Evolutionary conservation across 805 yeast species (phyloP).

Genomic region (Wickerhamiella vanderwaltii): DNA sequence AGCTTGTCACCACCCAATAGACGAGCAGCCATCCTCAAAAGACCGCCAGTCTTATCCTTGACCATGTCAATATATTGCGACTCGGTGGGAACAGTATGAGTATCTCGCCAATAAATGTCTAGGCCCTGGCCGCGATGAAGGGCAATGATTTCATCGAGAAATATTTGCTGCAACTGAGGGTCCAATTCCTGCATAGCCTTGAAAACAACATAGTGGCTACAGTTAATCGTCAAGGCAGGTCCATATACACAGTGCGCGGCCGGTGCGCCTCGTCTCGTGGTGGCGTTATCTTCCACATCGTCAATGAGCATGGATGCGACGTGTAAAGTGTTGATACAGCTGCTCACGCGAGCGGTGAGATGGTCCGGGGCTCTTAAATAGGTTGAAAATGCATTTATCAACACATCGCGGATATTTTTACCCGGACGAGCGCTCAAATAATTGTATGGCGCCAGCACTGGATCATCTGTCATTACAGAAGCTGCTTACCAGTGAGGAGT

Average conservation of each 20-base stretch:
- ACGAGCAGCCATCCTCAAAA: constrained; percentile 61
- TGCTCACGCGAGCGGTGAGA: constrained; percentile 28
- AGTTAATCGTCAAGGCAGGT: constrained; percentile 63
- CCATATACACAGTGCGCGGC: constrained; percentile 75
- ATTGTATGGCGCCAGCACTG: constrained; percentile 35
- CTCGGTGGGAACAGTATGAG: constrained; percentile 44
- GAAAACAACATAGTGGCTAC: constrained; percentile 75
- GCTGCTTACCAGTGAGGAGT: constrained; percentile 10
- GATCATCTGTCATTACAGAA: neutral
- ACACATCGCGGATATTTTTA: constrained; percentile 39
- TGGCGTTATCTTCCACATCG: constrained; percentile 76
- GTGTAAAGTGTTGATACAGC: constrained; percentile 49
- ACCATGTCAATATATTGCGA: constrained; percentile 68
- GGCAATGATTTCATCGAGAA: constrained; percentile 63
- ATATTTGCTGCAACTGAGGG: constrained; percentile 30
- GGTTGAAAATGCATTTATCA: constrained; percentile 44
- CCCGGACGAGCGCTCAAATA: constrained; percentile 43
- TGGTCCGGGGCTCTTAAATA: constrained; percentile 34
- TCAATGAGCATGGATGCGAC: constrained; percentile 62
- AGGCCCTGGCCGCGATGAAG: constrained; percentile 84
- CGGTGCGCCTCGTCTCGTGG: constrained; percentile 60
- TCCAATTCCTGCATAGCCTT: constrained; percentile 42
- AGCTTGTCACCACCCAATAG: constrained; percentile 39
- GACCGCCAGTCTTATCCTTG: constrained; percentile 78
- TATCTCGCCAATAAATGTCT: constrained; percentile 82